Evolutionary conservation across 805 yeast species (phyloP).

Genomic region (Starmerella roubikii): DNA sequence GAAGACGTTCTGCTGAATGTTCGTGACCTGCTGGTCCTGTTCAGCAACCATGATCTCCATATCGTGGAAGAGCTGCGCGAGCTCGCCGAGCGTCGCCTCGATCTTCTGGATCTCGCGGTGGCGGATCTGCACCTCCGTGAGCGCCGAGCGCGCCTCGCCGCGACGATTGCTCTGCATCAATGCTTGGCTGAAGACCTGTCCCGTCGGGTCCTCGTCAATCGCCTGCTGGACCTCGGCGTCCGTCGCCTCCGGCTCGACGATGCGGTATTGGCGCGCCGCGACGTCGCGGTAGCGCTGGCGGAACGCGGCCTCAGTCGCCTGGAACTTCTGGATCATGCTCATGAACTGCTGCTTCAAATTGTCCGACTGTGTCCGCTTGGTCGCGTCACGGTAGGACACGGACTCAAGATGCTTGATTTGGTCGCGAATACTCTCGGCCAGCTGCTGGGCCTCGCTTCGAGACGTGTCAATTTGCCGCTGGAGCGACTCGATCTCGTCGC

Average conservation of each 20-base stretch:
- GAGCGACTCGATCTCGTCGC: constrained; percentile 50
- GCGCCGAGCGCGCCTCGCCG: constrained; percentile 79
- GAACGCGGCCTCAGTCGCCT: constrained; percentile 74
- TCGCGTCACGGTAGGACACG: constrained; percentile 38
- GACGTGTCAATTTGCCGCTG: constrained; percentile 65
- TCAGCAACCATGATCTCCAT: constrained; percentile 94
- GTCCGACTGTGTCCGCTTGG: constrained; percentile 82
- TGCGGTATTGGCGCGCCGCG: constrained; percentile 84
- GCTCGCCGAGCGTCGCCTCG: constrained; percentile 89
- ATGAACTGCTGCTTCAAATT: constrained; percentile 73
- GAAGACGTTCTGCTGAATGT: constrained; percentile 64
- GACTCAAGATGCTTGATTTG: constrained; percentile 67
- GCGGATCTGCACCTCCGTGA: constrained; percentile 89
- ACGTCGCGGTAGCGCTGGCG: constrained; percentile 70
- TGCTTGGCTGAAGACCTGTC: constrained; percentile 90
- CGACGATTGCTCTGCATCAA: constrained; percentile 28
- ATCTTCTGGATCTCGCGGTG: constrained; percentile 89
- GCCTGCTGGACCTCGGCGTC: constrained; percentile 74
- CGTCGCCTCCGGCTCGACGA: constrained; percentile 41
- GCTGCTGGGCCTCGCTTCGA: constrained; percentile 59
- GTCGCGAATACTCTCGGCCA: constrained; percentile 59
- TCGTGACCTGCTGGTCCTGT: constrained; percentile 78
- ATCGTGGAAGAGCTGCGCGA: constrained; percentile 86
- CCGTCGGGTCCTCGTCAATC: constrained; percentile 64
- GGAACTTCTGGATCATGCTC: constrained; percentile 72